Base-by-base conservation (phyloP, 1,284 basidiomycete genomes). In the Sanghuangporus weigelae region DNA sequence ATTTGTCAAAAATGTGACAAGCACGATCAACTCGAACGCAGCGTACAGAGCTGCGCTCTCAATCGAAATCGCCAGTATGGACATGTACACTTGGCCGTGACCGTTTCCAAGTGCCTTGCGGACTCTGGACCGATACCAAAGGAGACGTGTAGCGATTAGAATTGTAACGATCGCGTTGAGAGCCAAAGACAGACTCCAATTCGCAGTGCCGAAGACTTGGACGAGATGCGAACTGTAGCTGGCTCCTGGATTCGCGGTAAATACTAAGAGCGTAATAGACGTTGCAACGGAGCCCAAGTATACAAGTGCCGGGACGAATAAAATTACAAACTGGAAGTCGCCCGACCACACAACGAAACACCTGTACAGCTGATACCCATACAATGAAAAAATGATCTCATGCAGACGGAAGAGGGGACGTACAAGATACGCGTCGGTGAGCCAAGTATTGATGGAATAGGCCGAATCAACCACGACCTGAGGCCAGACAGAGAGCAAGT, bases 41-140 rank as follows among this genome's bases (percentile, higher is more conserved):
- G 70, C 69, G 58, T 71, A 71, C 11, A 71, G 68, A 40, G 68
- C 65, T 12, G 70, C 68, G 2, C 69, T 71, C 55, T 72, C 71
- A 46, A 69, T 60, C 44, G 70, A 53, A 60, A 72, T 71, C 1
- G 69, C 68, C 1, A 66, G 66, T 12, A 72, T 62, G 11, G 67
- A 67, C 7, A 67, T 68, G 56, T 63, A 63, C 8, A 53, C 19
- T 19, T 58, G 48, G 10, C 44, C 55, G 23, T 63, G 56, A 23
- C 48, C 26, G 7, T 19, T 56, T 0, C 62, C 57, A 10, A 63
- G 44, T 19, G 50, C 44, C 4, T 50, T 50, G 12, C 35, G 31
- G 36, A 53, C 42, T 23, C 38, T 19, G 6, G 31, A n/a, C 2
- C 57, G 62, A 16, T 42, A 51, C 3, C 14, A 36, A 14, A 63